Evolutionary conservation across 2,329 filamentous ascomycete genomes (phyloP).

Genomic region (Harringtonia lauricola): DNA sequence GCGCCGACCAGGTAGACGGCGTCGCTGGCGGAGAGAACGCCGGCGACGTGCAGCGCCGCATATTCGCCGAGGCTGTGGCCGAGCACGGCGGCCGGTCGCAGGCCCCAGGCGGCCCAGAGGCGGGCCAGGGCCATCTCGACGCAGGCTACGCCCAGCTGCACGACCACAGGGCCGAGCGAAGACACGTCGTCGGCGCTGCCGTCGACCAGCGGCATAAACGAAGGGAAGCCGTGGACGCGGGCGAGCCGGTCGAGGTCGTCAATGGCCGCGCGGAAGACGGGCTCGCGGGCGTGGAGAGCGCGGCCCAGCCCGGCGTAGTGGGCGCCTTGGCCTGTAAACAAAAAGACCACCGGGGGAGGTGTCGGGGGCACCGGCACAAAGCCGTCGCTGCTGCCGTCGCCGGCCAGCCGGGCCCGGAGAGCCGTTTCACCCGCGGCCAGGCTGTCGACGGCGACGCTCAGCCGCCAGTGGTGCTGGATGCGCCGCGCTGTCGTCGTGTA

Average conservation of each 20-base stretch:
- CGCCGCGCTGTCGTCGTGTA: conserved; percentile 60
- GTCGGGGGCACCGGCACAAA: conserved; percentile 30
- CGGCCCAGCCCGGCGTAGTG: conserved; percentile 40
- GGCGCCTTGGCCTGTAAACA: conserved; percentile 47
- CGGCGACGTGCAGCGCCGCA: conserved; percentile 59
- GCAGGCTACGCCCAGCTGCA: conserved; percentile 42
- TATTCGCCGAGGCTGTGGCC: conserved; percentile 64
- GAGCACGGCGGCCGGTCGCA: conserved; percentile 42
- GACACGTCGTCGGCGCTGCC: conserved; percentile 30
- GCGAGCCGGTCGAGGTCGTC: conserved; percentile 46
- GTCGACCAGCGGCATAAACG: conserved; percentile 40
- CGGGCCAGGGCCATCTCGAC: conserved; percentile 47
- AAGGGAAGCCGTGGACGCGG: conserved; percentile 41
- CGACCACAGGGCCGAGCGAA: conserved; percentile 35
- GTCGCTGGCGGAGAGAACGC: conserved; percentile 59
- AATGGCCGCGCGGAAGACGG: conserved; percentile 38
- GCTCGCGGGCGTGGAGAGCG: conserved; percentile 35
- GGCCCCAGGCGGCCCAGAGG: conserved; percentile 45
- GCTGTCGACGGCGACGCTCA: conserved; percentile 31
- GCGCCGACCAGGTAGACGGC: conserved; percentile 61
- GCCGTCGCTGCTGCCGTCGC: conserved; percentile 28
- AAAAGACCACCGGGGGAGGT: conserved; percentile 37
- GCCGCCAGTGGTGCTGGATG: conserved; percentile 47
- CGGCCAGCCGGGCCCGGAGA: conserved; percentile 28
- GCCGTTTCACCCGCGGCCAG: conserved; percentile 22